These are phyloP conservation scores for Fragilaria crotonensis DNA, from an alignment of 108 stramenopile species.

Conservation along the genomic window DNA sequence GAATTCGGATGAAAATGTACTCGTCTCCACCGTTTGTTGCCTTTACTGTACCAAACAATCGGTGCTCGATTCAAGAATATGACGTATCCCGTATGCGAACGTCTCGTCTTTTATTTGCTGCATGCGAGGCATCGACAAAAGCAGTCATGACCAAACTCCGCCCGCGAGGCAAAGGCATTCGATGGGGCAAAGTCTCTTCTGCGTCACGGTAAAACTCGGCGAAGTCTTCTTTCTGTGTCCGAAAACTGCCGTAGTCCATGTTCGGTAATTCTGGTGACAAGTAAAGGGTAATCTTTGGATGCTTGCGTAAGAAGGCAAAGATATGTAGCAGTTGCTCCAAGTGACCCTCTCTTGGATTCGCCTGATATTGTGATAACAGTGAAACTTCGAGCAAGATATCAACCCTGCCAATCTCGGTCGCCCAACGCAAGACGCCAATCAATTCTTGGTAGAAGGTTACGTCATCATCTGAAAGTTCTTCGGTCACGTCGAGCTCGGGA, in stretches of 20 bases:
- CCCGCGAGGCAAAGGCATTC: slow-evolving; percentile 9
- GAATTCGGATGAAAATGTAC: too few relatives aligned
- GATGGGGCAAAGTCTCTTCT: slow-evolving; percentile 6
- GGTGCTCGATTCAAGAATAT: too few relatives aligned
- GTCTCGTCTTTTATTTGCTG: slow-evolving; percentile 32
- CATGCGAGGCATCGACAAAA: slow-evolving; percentile 28
- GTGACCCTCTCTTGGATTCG: slow-evolving; percentile 24
- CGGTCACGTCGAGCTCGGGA: slow-evolving; percentile 7
- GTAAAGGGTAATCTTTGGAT: slow-evolving; percentile 8
- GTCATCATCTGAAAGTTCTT: slow-evolving; percentile 1
- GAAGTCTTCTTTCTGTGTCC: neutral
- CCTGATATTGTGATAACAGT: slow-evolving; percentile 18
- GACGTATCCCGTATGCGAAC: slow-evolving; percentile 46
- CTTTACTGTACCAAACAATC: too few relatives aligned
- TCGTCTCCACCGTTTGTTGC: too few relatives aligned
- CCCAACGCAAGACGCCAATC: too few relatives aligned
- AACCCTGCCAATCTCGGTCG: slow-evolving; percentile 19
- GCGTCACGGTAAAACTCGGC: slow-evolving; percentile 10
- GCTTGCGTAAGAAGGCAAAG: slow-evolving; percentile 20
- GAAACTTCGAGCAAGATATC: slow-evolving; percentile 20
- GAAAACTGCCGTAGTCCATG: neutral
- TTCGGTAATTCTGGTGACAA: neutral
- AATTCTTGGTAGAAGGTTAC: slow-evolving; percentile 6
- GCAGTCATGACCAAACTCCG: slow-evolving; percentile 2
- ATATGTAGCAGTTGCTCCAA: slow-evolving; percentile 18